Evolutionary conservation across 2,329 filamentous ascomycete species (phyloP).

Genomic region (Ceratocystis diversiconidia): DNA sequence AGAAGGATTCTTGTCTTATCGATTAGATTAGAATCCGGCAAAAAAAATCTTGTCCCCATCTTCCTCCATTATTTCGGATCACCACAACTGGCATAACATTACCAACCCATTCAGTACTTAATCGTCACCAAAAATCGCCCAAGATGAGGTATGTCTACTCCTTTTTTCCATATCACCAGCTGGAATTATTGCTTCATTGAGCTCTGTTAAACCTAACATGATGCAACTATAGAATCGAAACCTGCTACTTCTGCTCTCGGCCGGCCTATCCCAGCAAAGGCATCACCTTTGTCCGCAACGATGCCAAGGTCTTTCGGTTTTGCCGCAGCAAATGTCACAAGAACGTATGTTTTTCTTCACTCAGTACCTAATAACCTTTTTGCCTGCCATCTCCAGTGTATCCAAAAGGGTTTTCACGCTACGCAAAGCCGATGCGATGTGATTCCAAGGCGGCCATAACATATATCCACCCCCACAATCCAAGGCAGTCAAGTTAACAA

Average conservation of each 20-base stretch:
- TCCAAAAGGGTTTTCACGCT: background rate
- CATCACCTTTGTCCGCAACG: slow-evolving; percentile 38
- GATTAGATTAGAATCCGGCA: slow-evolving; percentile 11
- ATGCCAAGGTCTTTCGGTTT: slow-evolving; percentile 40
- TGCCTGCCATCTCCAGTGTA: background rate
- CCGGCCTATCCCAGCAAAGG: slow-evolving; percentile 43
- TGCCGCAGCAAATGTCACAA: slow-evolving; percentile 46
- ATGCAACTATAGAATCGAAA: slow-evolving; percentile 28
- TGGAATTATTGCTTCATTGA: background rate
- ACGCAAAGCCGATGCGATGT: background rate
- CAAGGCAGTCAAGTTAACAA: background rate
- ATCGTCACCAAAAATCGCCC: slow-evolving; percentile 8
- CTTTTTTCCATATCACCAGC: background rate
- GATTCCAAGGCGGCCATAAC: background rate
- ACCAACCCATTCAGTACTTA: slow-evolving; percentile 2
- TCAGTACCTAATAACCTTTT: background rate
- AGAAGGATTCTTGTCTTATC: slow-evolving; percentile 13
- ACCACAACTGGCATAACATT: slow-evolving; percentile 6
- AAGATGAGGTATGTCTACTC: slow-evolving; percentile 19
- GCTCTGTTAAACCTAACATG: slow-evolving; percentile 1
- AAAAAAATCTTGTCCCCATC: slow-evolving; percentile 19
- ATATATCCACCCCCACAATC: background rate
- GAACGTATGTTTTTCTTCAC: slow-evolving; percentile 31
- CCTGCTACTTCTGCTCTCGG: slow-evolving; percentile 34
- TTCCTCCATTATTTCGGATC: slow-evolving; percentile 6